Evolutionary conservation across 495 filamentous ascomycete species (phyloP).

Genomic region (Trichoderma reesei): DNA sequence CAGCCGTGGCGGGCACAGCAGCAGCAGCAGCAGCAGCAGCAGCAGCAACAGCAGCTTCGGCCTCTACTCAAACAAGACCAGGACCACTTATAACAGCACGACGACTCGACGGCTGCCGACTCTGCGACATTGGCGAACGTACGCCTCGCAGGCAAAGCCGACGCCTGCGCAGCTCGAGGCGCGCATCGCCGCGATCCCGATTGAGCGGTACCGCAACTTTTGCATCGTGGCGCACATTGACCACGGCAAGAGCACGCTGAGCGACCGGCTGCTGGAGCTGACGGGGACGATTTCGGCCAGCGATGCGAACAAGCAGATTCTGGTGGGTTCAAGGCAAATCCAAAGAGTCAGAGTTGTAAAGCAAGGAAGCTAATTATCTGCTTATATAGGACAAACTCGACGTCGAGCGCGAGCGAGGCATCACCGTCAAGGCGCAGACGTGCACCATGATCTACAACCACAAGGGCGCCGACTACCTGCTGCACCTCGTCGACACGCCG

Average conservation of each 20-base stretch:
- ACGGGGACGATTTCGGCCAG: slow-evolving; percentile 79
- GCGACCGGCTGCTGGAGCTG: slow-evolving; percentile 83
- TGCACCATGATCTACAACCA: slow-evolving; percentile 91
- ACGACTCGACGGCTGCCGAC: background rate
- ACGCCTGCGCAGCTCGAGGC: slow-evolving; percentile 51
- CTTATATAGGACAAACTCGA: slow-evolving; percentile 71
- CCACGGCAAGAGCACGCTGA: slow-evolving; percentile 94
- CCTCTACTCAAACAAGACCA: no score
- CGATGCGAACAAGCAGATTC: slow-evolving; percentile 84
- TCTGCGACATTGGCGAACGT: background rate
- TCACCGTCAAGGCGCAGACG: slow-evolving; percentile 98
- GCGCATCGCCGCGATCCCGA: slow-evolving; percentile 77
- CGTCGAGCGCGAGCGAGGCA: slow-evolving; percentile 89
- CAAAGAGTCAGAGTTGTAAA: no score
- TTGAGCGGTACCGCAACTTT: slow-evolving; percentile 90
- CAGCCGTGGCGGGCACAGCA: no score
- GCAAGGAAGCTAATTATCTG: background rate
- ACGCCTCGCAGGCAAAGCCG: slow-evolving; percentile 6
- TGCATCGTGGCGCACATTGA: slow-evolving; percentile 99
- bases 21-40: background rate
- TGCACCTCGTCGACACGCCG: slow-evolving; percentile 94
- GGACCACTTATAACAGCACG: no score
- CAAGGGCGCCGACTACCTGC: slow-evolving; percentile 74
- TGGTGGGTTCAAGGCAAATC: slow-evolving; percentile 26
- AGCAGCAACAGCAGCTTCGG: no score